Evolutionary conservation across 129 eudicot genomes (phyloP), one percentile per base, ranked within the genome.

Genomic region (Arctium lappa): DNA sequence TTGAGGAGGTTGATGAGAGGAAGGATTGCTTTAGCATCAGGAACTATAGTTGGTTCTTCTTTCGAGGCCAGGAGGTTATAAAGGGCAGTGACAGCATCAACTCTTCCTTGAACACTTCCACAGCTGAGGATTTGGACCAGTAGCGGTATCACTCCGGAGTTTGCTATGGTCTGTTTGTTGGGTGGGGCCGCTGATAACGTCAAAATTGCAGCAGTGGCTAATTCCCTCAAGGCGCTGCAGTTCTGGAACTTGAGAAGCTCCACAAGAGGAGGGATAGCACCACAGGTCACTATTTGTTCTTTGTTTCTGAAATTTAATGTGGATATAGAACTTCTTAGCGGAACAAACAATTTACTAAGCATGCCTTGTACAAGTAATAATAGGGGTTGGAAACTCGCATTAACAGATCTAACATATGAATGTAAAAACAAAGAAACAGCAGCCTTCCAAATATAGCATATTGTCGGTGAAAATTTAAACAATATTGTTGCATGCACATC

Each of bases 51-150:
- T 7, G 86, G 85, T 11, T 83, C 85, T 70, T 83, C 71, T 56
- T 37, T 78, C 11, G 79, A 83, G 6, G 89, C 84, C 6, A 87
- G 86, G 46, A 94, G 94, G 79, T 94, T 86, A 82, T 94, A 84
- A 48, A 94, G 98, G 33, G 98, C 90, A 0, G 93, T 91, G 22
- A 94, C 93, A 12, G 94, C 93, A 85, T 94, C 98, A 12, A 94
- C 94, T 77, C 89, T 85, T 75, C 89, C 97, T 85, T 94, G 98
- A 36, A 89, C 88, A 33, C 86, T 91, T 74, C 92, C 97, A 46
- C 89, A 85, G 81, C 90, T 83, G 33, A 94, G 98, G 82, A 94
- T 80, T 38, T 92, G 93, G 39, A 92, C 87, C 29, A 94, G 88
- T 27, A 88, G 88, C 13, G 89, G 92, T 33, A 88, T 77, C 44